Evolutionary conservation across 2,329 filamentous ascomycete species (phyloP).

Genomic region (Westerdykella ornata): DNA sequence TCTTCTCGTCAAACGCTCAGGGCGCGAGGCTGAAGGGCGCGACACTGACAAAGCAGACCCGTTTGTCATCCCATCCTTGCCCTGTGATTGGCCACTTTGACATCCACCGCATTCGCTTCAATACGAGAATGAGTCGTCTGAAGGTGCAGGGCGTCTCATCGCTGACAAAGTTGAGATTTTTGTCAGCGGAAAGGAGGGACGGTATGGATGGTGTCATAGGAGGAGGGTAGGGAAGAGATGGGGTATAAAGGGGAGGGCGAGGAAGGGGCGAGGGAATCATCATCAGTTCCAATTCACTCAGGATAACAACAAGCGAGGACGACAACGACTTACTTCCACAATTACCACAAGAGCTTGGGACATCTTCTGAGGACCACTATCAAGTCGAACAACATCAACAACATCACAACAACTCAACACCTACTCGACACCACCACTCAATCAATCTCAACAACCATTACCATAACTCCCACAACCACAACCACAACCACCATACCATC

Average conservation of each 20-base stretch:
- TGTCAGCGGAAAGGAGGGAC: neutral
- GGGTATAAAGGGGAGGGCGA: neutral
- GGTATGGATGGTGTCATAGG: neutral
- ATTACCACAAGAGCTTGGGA: neutral
- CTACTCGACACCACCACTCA: neutral
- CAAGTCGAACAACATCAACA: neutral
- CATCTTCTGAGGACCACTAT: neutral
- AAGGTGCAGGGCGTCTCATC: neutral
- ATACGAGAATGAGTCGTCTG: too few species aligned
- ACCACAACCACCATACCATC: neutral
- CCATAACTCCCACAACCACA: slow-evolving; percentile 1
- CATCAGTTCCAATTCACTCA: neutral
- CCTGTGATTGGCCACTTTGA: neutral
- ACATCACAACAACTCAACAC: slow-evolving; percentile 1
- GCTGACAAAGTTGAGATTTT: neutral
- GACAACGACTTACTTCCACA: neutral
- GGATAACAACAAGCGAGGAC: neutral
- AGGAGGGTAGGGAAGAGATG: neutral
- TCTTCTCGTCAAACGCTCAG: too few species aligned
- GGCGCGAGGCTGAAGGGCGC: too few species aligned
- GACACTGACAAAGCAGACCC: too few species aligned
- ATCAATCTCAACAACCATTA: too few species aligned
- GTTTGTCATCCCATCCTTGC: neutral
- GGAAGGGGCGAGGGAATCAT: neutral
- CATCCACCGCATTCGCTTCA: neutral